These are phyloP conservation scores for Metschnikowia continentalis DNA, from an alignment of 805 yeast genomes.

Conservation along the genomic window DNA sequence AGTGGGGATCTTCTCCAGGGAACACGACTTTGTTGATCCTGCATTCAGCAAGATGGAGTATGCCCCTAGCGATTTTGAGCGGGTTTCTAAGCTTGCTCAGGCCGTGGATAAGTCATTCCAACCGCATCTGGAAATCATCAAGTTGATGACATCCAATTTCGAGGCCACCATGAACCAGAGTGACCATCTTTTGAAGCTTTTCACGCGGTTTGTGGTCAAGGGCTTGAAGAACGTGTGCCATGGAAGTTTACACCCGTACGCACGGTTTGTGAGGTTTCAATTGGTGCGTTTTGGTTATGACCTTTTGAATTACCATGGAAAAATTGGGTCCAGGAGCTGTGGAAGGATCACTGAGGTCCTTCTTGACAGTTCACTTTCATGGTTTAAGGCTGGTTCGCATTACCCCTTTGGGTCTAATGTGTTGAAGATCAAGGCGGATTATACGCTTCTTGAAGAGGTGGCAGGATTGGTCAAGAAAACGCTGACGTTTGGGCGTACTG, in stretches of 20 bases:
- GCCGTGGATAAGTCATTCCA: constrained; percentile 47
- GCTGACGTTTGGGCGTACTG: constrained; percentile 20
- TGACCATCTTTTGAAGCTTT: constrained; percentile 62
- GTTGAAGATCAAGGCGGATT: constrained; percentile 66
- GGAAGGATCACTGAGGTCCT: constrained; percentile 47
- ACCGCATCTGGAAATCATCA: constrained; percentile 67
- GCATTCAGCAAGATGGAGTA: constrained; percentile 80
- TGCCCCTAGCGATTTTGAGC: constrained; percentile 70
- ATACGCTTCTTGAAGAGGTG: constrained; percentile 52
- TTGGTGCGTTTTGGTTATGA: constrained; percentile 65
- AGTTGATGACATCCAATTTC: constrained; percentile 69
- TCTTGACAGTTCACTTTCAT: constrained; percentile 64
- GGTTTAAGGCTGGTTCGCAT: constrained; percentile 63
- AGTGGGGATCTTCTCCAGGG: constrained; percentile 61
- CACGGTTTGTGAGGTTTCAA: constrained; percentile 73
- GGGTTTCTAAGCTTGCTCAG: constrained; percentile 49
- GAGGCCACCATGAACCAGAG: constrained; percentile 75
- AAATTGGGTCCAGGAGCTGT: constrained; percentile 45
- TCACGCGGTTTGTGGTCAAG: constrained; percentile 54
- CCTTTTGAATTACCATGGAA: constrained; percentile 52
- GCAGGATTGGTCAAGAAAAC: constrained; percentile 28
- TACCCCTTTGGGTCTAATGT: constrained; percentile 87
- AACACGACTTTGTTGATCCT: constrained; percentile 52
- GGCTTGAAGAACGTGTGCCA: constrained; percentile 48
- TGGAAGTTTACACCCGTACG: constrained; percentile 81